Conservation (phyloP, 139 green algal species). For the Coccomyxa sp. region DNA sequence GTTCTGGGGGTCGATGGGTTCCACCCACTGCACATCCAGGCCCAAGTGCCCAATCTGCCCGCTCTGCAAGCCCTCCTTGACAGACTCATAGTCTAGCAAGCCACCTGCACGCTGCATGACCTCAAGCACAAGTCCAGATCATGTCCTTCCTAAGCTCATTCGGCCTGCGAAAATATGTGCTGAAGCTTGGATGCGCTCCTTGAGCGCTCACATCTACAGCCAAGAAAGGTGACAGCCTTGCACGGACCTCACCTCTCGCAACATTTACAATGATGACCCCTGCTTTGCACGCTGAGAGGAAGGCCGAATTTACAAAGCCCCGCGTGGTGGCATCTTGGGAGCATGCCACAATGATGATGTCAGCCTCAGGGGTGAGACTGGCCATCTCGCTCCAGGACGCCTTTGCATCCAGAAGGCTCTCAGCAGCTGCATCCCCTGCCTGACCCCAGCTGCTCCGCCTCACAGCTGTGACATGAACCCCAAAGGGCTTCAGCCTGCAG, state of each 20-base stretch:
- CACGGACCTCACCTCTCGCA: constrained; percentile 25
- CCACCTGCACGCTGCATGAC: constrained; percentile 30
- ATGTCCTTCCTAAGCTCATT: no score
- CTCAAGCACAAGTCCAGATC: background rate
- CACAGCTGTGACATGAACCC: constrained; percentile 7
- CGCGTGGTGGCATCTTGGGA: background rate
- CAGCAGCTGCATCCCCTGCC: constrained; percentile 2
- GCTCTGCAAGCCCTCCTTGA: constrained; percentile 32
- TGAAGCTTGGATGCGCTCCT: no score
- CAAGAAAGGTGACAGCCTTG: background rate
- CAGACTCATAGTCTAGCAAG: constrained; percentile 50
- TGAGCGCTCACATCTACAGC: no score
- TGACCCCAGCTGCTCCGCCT: constrained; percentile 1
- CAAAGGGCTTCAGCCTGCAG: constrained; percentile 35
- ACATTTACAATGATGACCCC: constrained; percentile 60
- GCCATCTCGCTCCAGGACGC: constrained; percentile 27
- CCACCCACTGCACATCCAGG: constrained; percentile 55
- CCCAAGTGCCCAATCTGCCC: constrained; percentile 44
- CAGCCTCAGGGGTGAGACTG: constrained; percentile 15
- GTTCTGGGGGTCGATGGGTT: constrained; percentile 51
- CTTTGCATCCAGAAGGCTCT: constrained; percentile 16
- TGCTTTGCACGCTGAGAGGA: constrained; percentile 40
- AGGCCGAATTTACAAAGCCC: constrained; percentile 37
- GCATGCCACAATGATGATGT: constrained; percentile 24
- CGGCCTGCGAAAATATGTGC: no score